These are phyloP conservation scores for Citrullus colocynthis DNA, from an alignment of 306 rosid genomes.

Conservation along the genomic window DNA sequence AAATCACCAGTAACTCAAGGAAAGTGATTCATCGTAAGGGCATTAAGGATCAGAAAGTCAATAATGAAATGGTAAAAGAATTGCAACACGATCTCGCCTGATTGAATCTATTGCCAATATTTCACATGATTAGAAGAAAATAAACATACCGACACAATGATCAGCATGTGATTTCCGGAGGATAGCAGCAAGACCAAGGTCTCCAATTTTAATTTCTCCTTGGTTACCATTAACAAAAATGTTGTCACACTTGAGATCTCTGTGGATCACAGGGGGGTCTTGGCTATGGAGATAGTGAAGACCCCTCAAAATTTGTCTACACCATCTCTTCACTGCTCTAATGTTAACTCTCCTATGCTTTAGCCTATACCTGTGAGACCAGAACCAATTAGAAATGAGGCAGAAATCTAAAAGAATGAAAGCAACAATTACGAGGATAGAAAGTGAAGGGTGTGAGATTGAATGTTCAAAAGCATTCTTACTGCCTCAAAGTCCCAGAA, in stretches of 20 bases:
- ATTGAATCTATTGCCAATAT: neutral
- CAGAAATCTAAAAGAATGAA: constrained; percentile 11
- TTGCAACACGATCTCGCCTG: neutral
- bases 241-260: constrained; percentile 97
- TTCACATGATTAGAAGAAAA: neutral
- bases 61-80: neutral
- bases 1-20: neutral
- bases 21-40: neutral
- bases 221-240: constrained; percentile 89
- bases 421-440: neutral
- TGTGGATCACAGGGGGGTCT: constrained; percentile 89
- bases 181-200: constrained; percentile 87
- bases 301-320: constrained; percentile 85
- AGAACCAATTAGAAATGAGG: constrained; percentile 4
- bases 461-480: constrained; percentile 13
- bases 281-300: constrained; percentile 85
- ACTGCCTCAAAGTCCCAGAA: constrained; percentile 95
- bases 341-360: constrained; percentile 74
- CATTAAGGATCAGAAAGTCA: neutral
- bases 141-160: constrained; percentile 73
- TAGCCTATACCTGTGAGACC: constrained; percentile 49
- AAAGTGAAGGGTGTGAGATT: neutral
- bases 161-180: constrained; percentile 81
- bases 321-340: constrained; percentile 92
- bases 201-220: constrained; percentile 96